Evolutionary conservation across 192 early-diverging fungal species (phyloP).

Genomic region (Linnemannia hyalina): DNA sequence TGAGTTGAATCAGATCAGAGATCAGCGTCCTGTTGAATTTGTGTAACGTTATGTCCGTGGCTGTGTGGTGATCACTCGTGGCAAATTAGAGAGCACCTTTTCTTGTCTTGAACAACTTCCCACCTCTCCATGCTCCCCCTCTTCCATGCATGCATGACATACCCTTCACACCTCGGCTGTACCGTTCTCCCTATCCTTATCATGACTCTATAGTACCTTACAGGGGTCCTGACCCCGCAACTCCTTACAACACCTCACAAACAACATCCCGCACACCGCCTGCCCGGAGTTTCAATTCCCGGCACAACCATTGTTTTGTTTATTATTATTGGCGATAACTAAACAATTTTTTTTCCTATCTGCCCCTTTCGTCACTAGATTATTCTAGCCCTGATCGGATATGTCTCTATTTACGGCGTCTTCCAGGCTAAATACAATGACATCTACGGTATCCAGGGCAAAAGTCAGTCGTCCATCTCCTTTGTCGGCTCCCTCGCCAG

Average conservation of each 20-base stretch:
- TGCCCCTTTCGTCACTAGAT: not conserved
- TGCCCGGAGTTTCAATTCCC: not conserved
- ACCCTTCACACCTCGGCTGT: not conserved
- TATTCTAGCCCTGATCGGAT: conserved; percentile 41
- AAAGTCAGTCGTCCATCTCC: conserved; percentile 31
- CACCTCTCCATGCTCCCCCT: not conserved
- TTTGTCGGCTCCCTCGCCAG: conserved; percentile 39
- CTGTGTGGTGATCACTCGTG: not conserved
- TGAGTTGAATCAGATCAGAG: not conserved
- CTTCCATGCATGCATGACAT: too few relatives aligned
- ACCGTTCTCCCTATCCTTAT: not conserved
- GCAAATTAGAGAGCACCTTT: not conserved
- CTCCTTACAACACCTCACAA: not conserved
- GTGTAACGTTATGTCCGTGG: conserved; percentile 3
- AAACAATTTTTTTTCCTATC: not conserved
- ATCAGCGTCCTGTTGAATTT: not conserved
- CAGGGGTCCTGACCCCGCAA: not conserved
- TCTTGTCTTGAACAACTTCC: not conserved
- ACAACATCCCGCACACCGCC: not conserved
- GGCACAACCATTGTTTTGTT: not conserved
- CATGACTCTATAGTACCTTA: not conserved
- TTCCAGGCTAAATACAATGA: conserved; percentile 45
- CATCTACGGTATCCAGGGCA: conserved; percentile 35
- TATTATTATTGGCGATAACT: not conserved
- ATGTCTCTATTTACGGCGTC: conserved; percentile 52